phyloP scores from a whole-genome alignment of 371 early-diverging fungal species.

The Rhizopus delemar region DNA sequence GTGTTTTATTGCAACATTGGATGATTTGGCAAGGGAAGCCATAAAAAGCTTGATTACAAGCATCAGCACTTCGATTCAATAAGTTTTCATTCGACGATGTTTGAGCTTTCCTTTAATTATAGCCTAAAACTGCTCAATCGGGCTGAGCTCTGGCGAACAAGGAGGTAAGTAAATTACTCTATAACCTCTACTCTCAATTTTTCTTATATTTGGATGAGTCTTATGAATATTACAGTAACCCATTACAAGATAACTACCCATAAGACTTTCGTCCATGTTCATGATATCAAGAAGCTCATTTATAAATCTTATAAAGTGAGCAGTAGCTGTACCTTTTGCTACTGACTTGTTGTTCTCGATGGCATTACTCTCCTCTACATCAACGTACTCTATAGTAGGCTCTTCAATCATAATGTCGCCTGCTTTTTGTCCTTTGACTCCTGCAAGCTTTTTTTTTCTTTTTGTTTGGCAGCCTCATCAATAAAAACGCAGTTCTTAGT shows the following conservation, averaged over 20 bases:
- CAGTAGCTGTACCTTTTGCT: constrained; percentile 17
- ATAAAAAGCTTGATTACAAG: constrained; percentile 1
- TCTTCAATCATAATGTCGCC: constrained; percentile 14
- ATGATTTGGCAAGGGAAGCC: too few species aligned
- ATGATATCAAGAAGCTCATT: constrained; percentile 18
- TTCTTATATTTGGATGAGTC: constrained; percentile 12
- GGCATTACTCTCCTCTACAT: background rate
- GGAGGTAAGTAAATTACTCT: constrained; percentile 12
- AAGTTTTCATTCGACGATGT: constrained; percentile 14
- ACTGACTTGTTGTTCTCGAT: constrained; percentile 8
- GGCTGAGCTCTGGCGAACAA: constrained; percentile 15
- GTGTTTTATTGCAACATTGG: too few species aligned
- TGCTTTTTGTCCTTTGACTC: constrained; percentile 9
- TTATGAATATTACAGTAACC: constrained; percentile 11
- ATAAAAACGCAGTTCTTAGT: constrained; percentile 10
- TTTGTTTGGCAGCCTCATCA: constrained; percentile 14
- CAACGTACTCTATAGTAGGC: constrained; percentile 15
- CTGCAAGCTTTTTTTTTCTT: constrained; percentile 15
- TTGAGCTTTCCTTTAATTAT: constrained; percentile 18
- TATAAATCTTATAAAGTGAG: constrained; percentile 17
- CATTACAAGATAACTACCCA: constrained; percentile 13
- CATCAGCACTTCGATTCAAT: constrained; percentile 11
- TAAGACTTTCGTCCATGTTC: constrained; percentile 11
- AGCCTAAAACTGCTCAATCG: constrained; percentile 14
- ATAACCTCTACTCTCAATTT: constrained; percentile 13